Evolutionary conservation across 2,329 filamentous ascomycete species (phyloP), one percentile per base, ranked within the genome.

Genomic region (Thielaviopsis ethacetica): DNA sequence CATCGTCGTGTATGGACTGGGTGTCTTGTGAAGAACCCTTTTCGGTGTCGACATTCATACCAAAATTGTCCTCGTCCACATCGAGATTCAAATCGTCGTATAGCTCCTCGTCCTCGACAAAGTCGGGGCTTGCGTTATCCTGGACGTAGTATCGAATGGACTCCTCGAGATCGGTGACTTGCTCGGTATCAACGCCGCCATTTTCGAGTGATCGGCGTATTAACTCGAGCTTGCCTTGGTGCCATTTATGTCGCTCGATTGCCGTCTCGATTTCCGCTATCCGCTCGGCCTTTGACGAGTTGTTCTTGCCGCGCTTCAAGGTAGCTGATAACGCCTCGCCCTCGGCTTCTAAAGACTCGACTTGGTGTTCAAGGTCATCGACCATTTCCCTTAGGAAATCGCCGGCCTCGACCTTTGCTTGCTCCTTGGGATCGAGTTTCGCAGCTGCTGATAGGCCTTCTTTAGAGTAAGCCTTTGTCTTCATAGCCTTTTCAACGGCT

Each of bases 401-500:
- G 73, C 85, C 82, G 30, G 87, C 80, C 66, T 97, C 91, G 62
- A 87, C 77, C 73, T 95, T 95, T 70, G 95, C 91, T 71, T 94
- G 89, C 71, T 97, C 93, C 70, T 91, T 95, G n/a, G 93, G 93
- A 73, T 98, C 93, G 63, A 97, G 80, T 72, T 95, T 94, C 56
- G 89, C 85, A 26, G 90, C 89, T 57, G 91, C 88, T 63, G 88
- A 93, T 64, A 98, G 75, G 52, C 93, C 93, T 73, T 97, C 93
- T 77, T 98, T 97, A 63, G 93, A 97, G 74, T 95, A 98, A 62
- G 93, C 93, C 73, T 98, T 98, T 60, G 93, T 98, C 78, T 98
- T 98, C 93, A 98, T 97, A 68, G 95, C 93, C 77, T 98, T 98
- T 73, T 98, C 93, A 57, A 98, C 93, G n/a, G 91, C 91, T 76